Conservation (phyloP, 2,329 filamentous ascomycete species). For the Paraphoma chrysanthemicola region DNA sequence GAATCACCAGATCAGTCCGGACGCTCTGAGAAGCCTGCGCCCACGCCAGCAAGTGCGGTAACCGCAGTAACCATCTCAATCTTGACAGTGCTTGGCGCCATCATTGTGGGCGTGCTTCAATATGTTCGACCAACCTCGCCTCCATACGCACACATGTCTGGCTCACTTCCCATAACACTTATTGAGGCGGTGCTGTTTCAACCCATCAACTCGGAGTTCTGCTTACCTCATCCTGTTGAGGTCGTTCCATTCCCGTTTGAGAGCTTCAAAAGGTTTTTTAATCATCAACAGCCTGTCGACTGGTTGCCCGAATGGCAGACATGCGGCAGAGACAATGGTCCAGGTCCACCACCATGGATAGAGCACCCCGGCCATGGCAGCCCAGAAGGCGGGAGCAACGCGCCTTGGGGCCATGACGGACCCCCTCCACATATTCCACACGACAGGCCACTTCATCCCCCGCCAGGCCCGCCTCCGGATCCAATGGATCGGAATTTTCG, state of each 20-base stretch:
- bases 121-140: slow-evolving; percentile 16
- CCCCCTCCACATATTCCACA: neutral
- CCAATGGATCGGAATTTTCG: neutral
- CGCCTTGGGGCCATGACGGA: neutral
- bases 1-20: slow-evolving; percentile 1
- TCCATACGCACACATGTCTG: slow-evolving; percentile 25
- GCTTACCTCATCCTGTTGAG: slow-evolving; percentile 20
- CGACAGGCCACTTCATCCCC: neutral
- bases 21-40: neutral
- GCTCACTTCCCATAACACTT: slow-evolving; percentile 21
- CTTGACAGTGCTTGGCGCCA: slow-evolving; percentile 8
- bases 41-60: neutral
- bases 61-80: slow-evolving; percentile 13
- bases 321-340: slow-evolving; percentile 15
- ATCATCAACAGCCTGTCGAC: slow-evolving; percentile 10
- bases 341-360: slow-evolving; percentile 16
- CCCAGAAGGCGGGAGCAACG: neutral
- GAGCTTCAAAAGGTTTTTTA: slow-evolving; percentile 15
- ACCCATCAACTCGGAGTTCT: slow-evolving; percentile 25
- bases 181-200: slow-evolving; percentile 20
- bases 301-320: slow-evolving; percentile 14
- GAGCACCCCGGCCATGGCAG: slow-evolving; percentile 4
- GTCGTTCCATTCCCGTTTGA: slow-evolving; percentile 19
- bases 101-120: slow-evolving; percentile 13
- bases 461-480: neutral